These are phyloP conservation scores for Penicillium crystallinum DNA, from an alignment of 495 filamentous ascomycete genomes.

Conservation along the genomic window DNA sequence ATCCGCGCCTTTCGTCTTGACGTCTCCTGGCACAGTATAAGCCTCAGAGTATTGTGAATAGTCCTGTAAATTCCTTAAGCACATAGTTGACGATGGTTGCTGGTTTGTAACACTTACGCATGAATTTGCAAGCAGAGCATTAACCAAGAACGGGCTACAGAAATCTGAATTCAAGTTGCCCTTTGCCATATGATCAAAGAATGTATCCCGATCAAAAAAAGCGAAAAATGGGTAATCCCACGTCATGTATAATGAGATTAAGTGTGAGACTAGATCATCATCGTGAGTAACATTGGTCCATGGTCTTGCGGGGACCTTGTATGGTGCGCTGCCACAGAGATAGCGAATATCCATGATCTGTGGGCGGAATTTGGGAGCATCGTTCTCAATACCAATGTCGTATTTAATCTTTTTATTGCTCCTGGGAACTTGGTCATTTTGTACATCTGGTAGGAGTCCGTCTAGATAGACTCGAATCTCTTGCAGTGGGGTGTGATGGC, in stretches of 20 bases:
- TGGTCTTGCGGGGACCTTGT: conserved; percentile 27
- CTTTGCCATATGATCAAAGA: conserved; percentile 32
- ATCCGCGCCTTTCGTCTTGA: conserved; percentile 23
- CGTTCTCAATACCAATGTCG: neutral
- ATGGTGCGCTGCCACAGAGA: conserved; percentile 12
- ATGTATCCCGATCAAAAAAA: conserved; percentile 31
- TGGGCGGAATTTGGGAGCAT: conserved; percentile 9
- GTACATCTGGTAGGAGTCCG: neutral
- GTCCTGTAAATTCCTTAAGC: conserved; percentile 8
- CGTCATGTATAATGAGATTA: conserved; percentile 36
- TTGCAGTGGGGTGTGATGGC: neutral
- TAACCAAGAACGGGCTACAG: conserved; percentile 43
- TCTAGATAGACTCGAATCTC: neutral
- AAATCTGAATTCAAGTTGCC: conserved; percentile 26
- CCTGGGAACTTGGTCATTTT: neutral
- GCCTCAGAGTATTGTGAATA: conserved; percentile 29
- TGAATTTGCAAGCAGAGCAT: conserved; percentile 39
- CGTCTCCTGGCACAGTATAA: conserved; percentile 24
- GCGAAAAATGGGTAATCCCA: conserved; percentile 42
- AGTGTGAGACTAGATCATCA: conserved; percentile 37
- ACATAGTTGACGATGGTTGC: neutral
- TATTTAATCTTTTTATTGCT: neutral
- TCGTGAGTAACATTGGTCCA: conserved; percentile 39
- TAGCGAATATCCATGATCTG: conserved; percentile 21
- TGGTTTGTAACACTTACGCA: conserved; percentile 16